Conservation (phyloP, 495 filamentous ascomycete genomes). For the Trichocladium antarcticum region DNA sequence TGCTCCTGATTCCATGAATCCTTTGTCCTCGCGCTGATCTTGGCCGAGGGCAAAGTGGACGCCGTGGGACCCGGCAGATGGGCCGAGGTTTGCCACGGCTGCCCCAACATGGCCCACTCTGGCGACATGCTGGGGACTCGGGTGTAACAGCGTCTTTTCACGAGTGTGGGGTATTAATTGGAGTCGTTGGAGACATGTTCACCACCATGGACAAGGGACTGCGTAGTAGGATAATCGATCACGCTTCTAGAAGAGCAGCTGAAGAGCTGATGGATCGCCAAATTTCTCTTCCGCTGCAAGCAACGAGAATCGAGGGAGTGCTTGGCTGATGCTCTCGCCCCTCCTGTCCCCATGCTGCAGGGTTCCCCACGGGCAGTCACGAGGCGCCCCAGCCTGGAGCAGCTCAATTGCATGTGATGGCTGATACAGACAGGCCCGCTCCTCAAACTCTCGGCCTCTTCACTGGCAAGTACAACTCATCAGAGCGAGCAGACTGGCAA, state of each 20-base stretch:
- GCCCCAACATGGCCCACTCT: background rate
- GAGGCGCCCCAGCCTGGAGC: background rate
- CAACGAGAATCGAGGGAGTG: background rate
- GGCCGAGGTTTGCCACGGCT: constrained; percentile 19
- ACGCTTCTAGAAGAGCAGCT: too few species aligned
- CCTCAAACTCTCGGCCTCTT: background rate
- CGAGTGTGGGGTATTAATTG: background rate
- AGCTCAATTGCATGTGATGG: constrained; percentile 5
- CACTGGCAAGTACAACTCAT: background rate
- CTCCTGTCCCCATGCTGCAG: background rate
- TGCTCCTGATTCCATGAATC: background rate
- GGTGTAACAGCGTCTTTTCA: background rate
- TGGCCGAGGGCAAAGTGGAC: constrained; percentile 14
- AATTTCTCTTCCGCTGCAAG: too few species aligned
- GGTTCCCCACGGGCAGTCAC: constrained; percentile 17
- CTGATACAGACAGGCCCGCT: background rate
- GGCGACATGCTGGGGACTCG: too few species aligned
- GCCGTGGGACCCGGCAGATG: constrained; percentile 8
- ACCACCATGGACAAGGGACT: too few species aligned
- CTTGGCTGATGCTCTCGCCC: background rate
- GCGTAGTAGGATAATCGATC: too few species aligned
- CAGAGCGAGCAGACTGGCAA: background rate
- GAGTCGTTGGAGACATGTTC: too few species aligned
- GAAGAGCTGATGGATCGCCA: too few species aligned
- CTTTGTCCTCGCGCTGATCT: background rate